Conservation (phyloP, 2,329 filamentous ascomycete genomes). For the Didymellaceae sp. region DNA sequence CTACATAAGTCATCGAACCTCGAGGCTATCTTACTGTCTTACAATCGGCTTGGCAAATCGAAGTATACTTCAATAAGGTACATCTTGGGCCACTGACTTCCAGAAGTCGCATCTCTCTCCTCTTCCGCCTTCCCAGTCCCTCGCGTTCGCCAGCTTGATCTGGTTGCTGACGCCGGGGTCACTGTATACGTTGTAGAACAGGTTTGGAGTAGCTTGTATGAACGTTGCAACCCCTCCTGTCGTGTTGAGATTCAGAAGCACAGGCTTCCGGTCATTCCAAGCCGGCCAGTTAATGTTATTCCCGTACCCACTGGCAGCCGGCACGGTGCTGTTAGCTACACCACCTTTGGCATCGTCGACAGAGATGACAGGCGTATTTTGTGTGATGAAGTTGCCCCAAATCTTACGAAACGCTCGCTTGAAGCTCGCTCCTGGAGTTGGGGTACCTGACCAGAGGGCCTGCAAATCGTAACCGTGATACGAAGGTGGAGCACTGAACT, state of each 20-base stretch:
- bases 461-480: slow-evolving; percentile 45
- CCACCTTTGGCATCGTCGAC: slow-evolving; percentile 37
- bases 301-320: slow-evolving; percentile 20
- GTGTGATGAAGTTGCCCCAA: slow-evolving; percentile 43
- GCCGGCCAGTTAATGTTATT: slow-evolving; percentile 37
- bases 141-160: slow-evolving; percentile 37
- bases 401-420: slow-evolving; percentile 44
- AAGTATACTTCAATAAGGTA: too few species aligned
- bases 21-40: too few species aligned
- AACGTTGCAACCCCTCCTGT: slow-evolving; percentile 35
- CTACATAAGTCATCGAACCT: too few species aligned
- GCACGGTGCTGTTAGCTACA: slow-evolving; percentile 31
- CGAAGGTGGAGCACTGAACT: slow-evolving; percentile 36
- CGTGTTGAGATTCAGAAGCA: slow-evolving; percentile 38
- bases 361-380: slow-evolving; percentile 36
- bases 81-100: slow-evolving; percentile 31
- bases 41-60: too few species aligned
- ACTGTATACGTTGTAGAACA: slow-evolving; percentile 38
- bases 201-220: slow-evolving; percentile 27
- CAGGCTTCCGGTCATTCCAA: slow-evolving; percentile 27
- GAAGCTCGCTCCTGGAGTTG: slow-evolving; percentile 34
- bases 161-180: slow-evolving; percentile 42
- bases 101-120: slow-evolving; percentile 43
- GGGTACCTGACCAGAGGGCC: slow-evolving; percentile 37
- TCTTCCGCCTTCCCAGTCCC: slow-evolving; percentile 41